Base-by-base conservation (phyloP, 139 green algal genomes). In the Spirogloea muscicola region DNA sequence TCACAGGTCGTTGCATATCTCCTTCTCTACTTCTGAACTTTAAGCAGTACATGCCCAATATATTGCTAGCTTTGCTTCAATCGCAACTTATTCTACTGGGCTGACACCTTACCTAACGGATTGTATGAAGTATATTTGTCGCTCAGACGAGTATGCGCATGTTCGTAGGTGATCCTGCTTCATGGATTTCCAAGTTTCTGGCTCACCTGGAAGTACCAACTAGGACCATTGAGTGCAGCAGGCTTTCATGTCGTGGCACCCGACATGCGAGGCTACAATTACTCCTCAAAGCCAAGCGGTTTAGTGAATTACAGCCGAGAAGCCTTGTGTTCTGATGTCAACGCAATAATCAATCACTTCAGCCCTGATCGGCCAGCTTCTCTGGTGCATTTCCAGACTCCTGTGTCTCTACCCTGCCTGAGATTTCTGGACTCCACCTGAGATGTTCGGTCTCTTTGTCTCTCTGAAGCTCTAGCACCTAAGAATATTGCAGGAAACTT, bases 151-250 rank as follows among this genome's bases (percentile, higher is more conserved):
- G 27, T 10, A 36, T 16, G 6, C 29, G 10, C 43, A 42, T 62
- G 16, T 74, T 39, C 27, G 31, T 51, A 76, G 68, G 25, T 81
- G 27, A 1, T 81, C 27, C 41, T 77, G 7, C 43, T 81, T 25
- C 74, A 81, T 33, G 74, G 74, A 10, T 81, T 81, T 49, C 74
- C 74, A 7, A 51, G 46, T 5, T 78, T 81, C 63, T 81, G 74
- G 74, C 77, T 77, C 58, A 81, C 55, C 43, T 81, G 74, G 74
- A 77, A 65, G 65, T 38, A 68, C 57, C 74, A 81, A 33, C 27
- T 81, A n/a, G 37, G 27, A n/a, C 33, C 48, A 13, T 59, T 74
- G 4, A 58, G 40, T 46, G 46, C 9, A 39, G 31, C 42, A 27
- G 74, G 46, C 27, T 81, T 60, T 25, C 65, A 78, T 10, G 74